phyloP scores from a whole-genome alignment of 2,329 filamentous ascomycete species.

The Aaosphaeria arxii region DNA sequence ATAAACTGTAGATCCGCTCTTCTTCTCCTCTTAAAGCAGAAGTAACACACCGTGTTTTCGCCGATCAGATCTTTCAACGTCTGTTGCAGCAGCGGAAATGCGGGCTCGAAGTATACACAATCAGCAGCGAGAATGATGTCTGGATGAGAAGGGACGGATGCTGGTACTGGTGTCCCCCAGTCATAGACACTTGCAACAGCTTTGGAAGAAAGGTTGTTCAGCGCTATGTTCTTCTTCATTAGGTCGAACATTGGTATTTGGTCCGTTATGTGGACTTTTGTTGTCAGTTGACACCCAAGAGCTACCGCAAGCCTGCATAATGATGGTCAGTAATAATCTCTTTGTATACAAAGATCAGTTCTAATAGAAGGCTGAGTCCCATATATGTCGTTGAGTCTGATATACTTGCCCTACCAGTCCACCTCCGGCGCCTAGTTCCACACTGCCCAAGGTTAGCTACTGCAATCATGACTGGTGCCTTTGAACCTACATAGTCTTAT shows the following conservation, averaged over 20 bases:
- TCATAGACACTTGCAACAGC: constrained; percentile 72
- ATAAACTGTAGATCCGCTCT: constrained; percentile 60
- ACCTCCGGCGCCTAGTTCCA: constrained; percentile 89
- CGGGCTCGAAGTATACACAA: constrained; percentile 95
- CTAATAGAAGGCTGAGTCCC: not conserved
- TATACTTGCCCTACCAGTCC: constrained; percentile 69
- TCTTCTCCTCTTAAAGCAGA: constrained; percentile 93
- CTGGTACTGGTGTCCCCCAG: constrained; percentile 58
- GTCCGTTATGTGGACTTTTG: constrained; percentile 78
- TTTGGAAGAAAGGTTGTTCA: constrained; percentile 67
- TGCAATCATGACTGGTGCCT: constrained; percentile 11
- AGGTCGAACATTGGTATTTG: constrained; percentile 80
- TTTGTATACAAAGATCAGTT: not conserved
- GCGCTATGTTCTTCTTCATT: constrained; percentile 81
- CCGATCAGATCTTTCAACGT: constrained; percentile 74
- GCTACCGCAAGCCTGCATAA: constrained; percentile 54
- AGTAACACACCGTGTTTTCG: constrained; percentile 66
- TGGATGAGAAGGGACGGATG: constrained; percentile 54
- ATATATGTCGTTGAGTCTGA: not conserved
- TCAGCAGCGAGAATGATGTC: constrained; percentile 90
- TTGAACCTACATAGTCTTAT: constrained; percentile 68
- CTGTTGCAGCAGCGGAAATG: constrained; percentile 80
- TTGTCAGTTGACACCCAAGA: constrained; percentile 51
- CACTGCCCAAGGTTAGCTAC: constrained; percentile 46
- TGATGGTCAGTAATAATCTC: not conserved